These are phyloP conservation scores for Crepidotus variabilis DNA, from an alignment of 768 basidiomycete species.

Conservation along the genomic window DNA sequence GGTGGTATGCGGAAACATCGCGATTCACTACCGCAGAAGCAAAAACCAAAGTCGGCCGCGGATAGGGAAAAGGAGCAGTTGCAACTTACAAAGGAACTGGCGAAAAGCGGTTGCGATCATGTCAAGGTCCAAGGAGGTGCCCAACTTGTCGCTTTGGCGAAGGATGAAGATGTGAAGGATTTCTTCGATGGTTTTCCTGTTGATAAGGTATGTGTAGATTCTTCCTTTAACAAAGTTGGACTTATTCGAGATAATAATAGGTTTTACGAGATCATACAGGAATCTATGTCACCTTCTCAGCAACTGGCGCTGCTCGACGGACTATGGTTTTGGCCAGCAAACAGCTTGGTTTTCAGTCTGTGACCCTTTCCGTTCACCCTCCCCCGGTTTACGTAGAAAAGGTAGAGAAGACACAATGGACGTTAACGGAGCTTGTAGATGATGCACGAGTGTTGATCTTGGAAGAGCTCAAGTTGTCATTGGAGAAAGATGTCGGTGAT, in stretches of 20 bases:
- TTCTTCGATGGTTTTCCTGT: slow-evolving; percentile 73
- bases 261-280: slow-evolving; percentile 66
- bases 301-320: slow-evolving; percentile 56
- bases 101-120: slow-evolving; percentile 63
- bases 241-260: slow-evolving; percentile 31
- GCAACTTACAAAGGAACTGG: slow-evolving; percentile 46
- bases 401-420: slow-evolving; percentile 46
- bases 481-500: slow-evolving; percentile 67
- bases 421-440: slow-evolving; percentile 47
- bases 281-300: slow-evolving; percentile 81
- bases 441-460: slow-evolving; percentile 54
- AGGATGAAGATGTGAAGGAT: slow-evolving; percentile 62
- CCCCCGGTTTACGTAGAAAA: slow-evolving; percentile 32
- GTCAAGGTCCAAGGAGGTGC: slow-evolving; percentile 53
- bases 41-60: slow-evolving; percentile 22
- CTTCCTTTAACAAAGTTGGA: too few relatives aligned
- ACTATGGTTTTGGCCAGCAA: slow-evolving; percentile 61
- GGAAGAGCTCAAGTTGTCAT: slow-evolving; percentile 46
- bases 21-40: not conserved
- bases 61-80: slow-evolving; percentile 34
- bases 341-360: slow-evolving; percentile 56
- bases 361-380: slow-evolving; percentile 49
- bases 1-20: not conserved
- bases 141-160: slow-evolving; percentile 44
- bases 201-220: slow-evolving; percentile 47